These are phyloP conservation scores for Candida tropicalis DNA, from an alignment of 1,139 yeast species.

Conservation along the genomic window DNA sequence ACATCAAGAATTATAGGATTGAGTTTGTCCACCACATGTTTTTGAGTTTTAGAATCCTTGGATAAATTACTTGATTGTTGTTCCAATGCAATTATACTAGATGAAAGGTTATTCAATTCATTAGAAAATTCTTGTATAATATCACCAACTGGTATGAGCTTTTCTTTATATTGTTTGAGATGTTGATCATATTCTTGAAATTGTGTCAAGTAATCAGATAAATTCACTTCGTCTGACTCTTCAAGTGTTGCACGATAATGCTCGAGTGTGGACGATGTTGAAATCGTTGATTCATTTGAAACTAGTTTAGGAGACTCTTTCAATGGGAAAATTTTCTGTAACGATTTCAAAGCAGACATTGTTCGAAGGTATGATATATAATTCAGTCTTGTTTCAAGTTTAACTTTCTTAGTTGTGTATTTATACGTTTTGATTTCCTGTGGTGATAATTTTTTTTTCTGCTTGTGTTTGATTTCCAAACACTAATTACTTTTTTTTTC, in stretches of 20 bases:
- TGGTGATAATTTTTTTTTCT: constrained; percentile 2
- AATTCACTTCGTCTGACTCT: constrained; percentile 8
- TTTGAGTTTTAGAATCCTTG: constrained; percentile 49
- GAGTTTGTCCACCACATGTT: constrained; percentile 56
- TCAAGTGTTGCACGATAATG: constrained; percentile 12
- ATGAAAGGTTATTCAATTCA: constrained; percentile 60
- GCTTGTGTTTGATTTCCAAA: too few relatives aligned
- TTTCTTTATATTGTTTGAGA: constrained; percentile 40
- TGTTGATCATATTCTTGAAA: constrained; percentile 37
- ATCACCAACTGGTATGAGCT: constrained; percentile 36
- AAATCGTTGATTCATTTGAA: neutral
- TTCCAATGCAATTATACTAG: constrained; percentile 61
- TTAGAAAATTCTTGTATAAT: constrained; percentile 55
- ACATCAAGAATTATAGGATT: constrained; percentile 75
- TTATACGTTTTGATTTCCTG: too few relatives aligned
- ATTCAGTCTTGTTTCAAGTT: too few relatives aligned
- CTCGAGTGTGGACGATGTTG: constrained; percentile 11
- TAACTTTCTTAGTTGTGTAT: too few relatives aligned
- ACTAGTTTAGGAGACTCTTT: neutral
- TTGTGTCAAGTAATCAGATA: constrained; percentile 13
- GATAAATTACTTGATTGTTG: constrained; percentile 45
- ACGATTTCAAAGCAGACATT: constrained; percentile 13
- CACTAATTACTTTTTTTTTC: too few relatives aligned
- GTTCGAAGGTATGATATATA: neutral
- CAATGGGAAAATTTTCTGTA: constrained; percentile 16